A percentile compares a stretch with the other conserved stretches of the same genome.
These are phyloP conservation scores for Alternaria longipes DNA, from an alignment of 2,329 filamentous ascomycete species.

Conservation along the genomic window DNA sequence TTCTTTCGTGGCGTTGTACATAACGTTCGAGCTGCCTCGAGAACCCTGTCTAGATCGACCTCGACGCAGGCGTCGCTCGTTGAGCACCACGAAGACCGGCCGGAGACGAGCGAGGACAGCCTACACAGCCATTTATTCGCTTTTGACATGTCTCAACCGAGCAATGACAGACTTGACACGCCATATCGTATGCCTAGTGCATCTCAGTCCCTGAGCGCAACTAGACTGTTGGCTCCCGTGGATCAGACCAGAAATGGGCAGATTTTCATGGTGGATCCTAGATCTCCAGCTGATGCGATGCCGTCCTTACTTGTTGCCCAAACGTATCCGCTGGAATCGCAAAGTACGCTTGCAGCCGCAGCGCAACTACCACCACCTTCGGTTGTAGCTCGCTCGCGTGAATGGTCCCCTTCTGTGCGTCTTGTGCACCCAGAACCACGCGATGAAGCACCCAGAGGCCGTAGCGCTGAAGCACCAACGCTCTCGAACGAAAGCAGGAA, in stretches of 20 bases:
- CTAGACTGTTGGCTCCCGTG: not conserved
- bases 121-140: conserved; percentile 8
- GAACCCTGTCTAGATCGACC: conserved; percentile 29
- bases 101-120: conserved; percentile 12
- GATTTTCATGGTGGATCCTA: conserved; percentile 4
- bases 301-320: conserved; percentile 9
- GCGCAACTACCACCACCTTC: conserved; percentile 21
- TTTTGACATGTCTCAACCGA: not conserved
- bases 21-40: conserved; percentile 33
- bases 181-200: conserved; percentile 3
- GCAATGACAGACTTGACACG: not conserved
- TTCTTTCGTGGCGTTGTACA: conserved; percentile 36
- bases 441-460: conserved; percentile 26
- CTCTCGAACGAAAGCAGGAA: conserved; percentile 28
- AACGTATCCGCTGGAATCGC: conserved; percentile 7
- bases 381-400: conserved; percentile 25
- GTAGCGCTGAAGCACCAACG: conserved; percentile 22
- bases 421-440: conserved; percentile 33
- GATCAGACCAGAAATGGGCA: conserved; percentile 26
- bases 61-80: conserved; percentile 20
- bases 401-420: conserved; percentile 25
- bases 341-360: conserved; percentile 7
- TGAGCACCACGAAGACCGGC: conserved; percentile 15
- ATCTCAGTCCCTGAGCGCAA: conserved; percentile 7
- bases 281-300: conserved; percentile 18